Evolutionary conservation across 2,329 filamentous ascomycete species (phyloP).

Genomic region (Penicillium sclerotigenum): DNA sequence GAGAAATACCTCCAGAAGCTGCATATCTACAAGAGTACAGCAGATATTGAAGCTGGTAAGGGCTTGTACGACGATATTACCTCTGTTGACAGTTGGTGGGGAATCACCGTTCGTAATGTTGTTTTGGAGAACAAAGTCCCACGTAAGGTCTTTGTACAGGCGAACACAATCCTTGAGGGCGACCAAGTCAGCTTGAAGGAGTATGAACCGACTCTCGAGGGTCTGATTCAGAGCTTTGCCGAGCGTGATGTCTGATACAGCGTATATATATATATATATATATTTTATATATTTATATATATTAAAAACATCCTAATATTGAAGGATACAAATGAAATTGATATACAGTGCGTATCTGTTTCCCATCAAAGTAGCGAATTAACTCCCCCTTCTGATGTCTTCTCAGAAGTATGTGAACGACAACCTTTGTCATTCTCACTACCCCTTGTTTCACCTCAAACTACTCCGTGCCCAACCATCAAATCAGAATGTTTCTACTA

Average conservation of each 20-base stretch:
- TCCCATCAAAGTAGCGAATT: background rate
- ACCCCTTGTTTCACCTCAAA: background rate
- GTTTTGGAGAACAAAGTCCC: slow-evolving; percentile 60
- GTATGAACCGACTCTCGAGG: slow-evolving; percentile 76
- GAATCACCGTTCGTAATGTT: slow-evolving; percentile 65
- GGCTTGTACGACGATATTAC: slow-evolving; percentile 83
- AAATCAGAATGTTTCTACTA: background rate
- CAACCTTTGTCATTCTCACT: background rate
- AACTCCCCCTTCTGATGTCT: background rate
- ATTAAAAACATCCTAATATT: too few species aligned
- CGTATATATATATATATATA: background rate
- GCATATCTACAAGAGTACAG: slow-evolving; percentile 88
- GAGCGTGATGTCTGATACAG: slow-evolving; percentile 51
- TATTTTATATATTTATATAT: background rate
- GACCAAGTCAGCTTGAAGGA: slow-evolving; percentile 76
- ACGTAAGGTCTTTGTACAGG: slow-evolving; percentile 82
- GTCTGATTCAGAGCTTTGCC: slow-evolving; percentile 79
- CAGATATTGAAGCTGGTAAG: slow-evolving; percentile 73
- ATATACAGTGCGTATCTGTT: background rate
- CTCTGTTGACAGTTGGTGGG: slow-evolving; percentile 79
- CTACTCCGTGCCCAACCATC: background rate
- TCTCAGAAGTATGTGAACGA: background rate
- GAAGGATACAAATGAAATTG: background rate
- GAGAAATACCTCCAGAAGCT: slow-evolving; percentile 85
- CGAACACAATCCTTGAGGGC: slow-evolving; percentile 71